A percentile compares a stretch with the other conserved stretches of the same genome.
Conservation (phyloP, 805 yeast genomes). For the Metschnikowia corniflorae region DNA sequence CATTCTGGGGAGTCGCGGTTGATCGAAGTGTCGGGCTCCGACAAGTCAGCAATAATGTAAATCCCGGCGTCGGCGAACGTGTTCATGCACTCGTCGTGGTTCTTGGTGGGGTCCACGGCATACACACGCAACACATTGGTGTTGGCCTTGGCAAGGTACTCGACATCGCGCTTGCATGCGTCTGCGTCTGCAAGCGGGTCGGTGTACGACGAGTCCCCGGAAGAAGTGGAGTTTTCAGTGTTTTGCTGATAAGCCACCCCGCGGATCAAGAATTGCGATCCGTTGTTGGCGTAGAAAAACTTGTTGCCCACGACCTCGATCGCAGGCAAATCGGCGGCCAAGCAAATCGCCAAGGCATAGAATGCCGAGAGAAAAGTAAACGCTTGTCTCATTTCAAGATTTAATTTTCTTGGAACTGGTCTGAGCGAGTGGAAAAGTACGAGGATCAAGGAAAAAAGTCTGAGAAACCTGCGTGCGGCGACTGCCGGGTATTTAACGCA, state of each 20-base stretch:
- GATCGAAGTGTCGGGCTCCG: conserved; percentile 76
- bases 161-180: conserved; percentile 78
- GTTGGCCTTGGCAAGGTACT: conserved; percentile 62
- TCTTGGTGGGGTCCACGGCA: conserved; percentile 67
- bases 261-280: conserved; percentile 71
- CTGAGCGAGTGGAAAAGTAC: conserved; percentile 1
- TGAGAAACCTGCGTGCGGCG: too few species aligned
- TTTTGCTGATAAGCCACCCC: conserved; percentile 82
- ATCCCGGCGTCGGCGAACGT: conserved; percentile 49
- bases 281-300: conserved; percentile 72
- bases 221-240: conserved; percentile 44
- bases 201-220: conserved; percentile 32
- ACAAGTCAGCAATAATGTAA: conserved; percentile 41
- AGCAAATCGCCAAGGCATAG: conserved; percentile 10
- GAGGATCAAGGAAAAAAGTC: too few species aligned
- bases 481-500: too few species aligned
- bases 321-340: conserved; percentile 24
- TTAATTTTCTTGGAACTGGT: not conserved
- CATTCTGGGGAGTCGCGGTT: conserved; percentile 75
- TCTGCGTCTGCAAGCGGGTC: conserved; percentile 77
- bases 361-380: conserved; percentile 11
- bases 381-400: conserved; percentile 15
- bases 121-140: conserved; percentile 84
- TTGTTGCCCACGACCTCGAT: conserved; percentile 73
- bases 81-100: conserved; percentile 67